Base-by-base conservation (phyloP, 805 yeast species). In the Metschnikowia amazonensis region DNA sequence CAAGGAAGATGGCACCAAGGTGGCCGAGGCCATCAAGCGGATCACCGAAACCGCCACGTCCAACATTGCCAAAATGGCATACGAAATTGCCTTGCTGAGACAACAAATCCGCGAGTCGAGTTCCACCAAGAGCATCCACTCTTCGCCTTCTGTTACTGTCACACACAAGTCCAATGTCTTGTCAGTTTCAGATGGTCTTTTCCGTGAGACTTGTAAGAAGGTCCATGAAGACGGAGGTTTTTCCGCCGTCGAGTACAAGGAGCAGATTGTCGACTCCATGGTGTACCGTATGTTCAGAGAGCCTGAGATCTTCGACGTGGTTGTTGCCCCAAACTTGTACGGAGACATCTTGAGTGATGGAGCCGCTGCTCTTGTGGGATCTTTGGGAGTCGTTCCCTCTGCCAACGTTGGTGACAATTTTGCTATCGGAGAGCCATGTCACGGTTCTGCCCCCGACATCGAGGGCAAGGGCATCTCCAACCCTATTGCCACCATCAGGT, bases 341-440 rank as follows among this genome's bases (percentile, higher is more conserved):
- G 99, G 99, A 67, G 99, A 94, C 69, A 89, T 94, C 56, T 76
- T 94, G 58, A 85, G 95, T 53, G 98, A 90, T 65, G 98, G 97
- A 71, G 98, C 98, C 45, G 98, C 98, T 56, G 97, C 98, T 13
- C 77, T 90, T 46, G 96, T 92, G 47, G 99, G 99, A 42, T 92
- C 98, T 25, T 79, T 94, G 54, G 99, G 99, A 64, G 96, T 94
- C 47, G 97, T 94, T 46, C 98, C 99, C 60, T 85, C 95, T 44
- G 98, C 98, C 50, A 94, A 94, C 63, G 99, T 94, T 52, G 99
- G 99, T 61, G 96, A 89, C 64, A 71, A 77, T 65, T 92, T 94
- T 64, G 97, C 95, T 52, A 89, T 94, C 64, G 99, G 99, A 66
- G 99, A 94, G 74, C 99, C 99, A 64, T 90, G 97, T 65, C 99